These are phyloP conservation scores for Deinandra increscens DNA, from an alignment of 129 eudicot species.

Conservation along the genomic window DNA sequence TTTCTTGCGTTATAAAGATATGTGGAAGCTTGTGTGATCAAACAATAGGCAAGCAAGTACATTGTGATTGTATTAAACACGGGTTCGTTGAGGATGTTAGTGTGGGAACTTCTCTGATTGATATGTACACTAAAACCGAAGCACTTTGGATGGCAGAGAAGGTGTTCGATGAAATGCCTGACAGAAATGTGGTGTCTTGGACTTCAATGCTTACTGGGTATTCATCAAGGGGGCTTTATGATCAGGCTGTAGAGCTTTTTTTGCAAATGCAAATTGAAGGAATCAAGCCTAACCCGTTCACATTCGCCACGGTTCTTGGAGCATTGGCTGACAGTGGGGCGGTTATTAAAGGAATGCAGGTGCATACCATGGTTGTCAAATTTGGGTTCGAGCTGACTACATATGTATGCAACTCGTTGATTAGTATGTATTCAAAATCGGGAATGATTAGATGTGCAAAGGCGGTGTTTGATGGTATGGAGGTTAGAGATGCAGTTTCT, in stretches of 20 bases:
- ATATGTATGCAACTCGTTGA: constrained; percentile 71
- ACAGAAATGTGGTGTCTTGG: constrained; percentile 89
- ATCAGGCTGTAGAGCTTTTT: constrained; percentile 47
- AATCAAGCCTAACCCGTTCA: constrained; percentile 68
- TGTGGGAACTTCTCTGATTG: constrained; percentile 86
- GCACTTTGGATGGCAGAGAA: constrained; percentile 44
- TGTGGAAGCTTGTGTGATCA: constrained; percentile 59
- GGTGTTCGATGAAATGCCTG: constrained; percentile 65
- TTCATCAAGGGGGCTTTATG: constrained; percentile 44
- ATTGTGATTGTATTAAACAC: constrained; percentile 60
- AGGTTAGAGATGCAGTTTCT: constrained; percentile 51
- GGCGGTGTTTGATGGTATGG: constrained; percentile 55
- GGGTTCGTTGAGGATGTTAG: constrained; percentile 74
- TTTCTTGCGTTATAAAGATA: constrained; percentile 74
- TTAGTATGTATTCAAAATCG: constrained; percentile 78
- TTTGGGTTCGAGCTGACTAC: constrained; percentile 62
- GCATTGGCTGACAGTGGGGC: constrained; percentile 66
- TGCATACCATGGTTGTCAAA: constrained; percentile 69
- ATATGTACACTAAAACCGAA: constrained; percentile 73
- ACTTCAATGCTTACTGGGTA: constrained; percentile 86
- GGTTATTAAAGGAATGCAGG: constrained; percentile 61
- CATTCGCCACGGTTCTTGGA: constrained; percentile 68
- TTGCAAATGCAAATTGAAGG: constrained; percentile 54
- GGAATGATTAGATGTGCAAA: constrained; percentile 54
- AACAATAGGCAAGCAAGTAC: constrained; percentile 60